Evolutionary conservation across 768 basidiomycete species (phyloP).

Genomic region (Imleria badia): DNA sequence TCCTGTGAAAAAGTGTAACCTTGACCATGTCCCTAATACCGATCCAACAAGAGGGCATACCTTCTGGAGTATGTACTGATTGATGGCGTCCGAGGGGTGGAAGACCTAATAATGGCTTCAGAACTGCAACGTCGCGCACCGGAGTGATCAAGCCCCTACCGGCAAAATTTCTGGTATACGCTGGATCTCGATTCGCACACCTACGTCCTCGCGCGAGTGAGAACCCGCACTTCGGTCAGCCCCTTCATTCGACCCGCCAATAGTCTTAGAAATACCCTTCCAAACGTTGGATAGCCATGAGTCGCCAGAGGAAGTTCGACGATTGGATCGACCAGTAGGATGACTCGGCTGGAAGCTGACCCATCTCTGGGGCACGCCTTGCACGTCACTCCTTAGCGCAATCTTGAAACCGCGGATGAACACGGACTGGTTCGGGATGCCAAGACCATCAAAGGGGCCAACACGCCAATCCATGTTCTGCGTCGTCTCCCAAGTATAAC

Average conservation of each 20-base stretch:
- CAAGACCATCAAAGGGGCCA: slow-evolving; percentile 12
- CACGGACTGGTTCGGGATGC: slow-evolving; percentile 26
- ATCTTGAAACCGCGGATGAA: slow-evolving; percentile 34
- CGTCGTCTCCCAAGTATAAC: slow-evolving; percentile 19
- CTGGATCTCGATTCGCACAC: slow-evolving; percentile 12
- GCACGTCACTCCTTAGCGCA: slow-evolving; percentile 16
- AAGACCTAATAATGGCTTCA: slow-evolving; percentile 18
- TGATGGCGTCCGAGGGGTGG: slow-evolving; percentile 26
- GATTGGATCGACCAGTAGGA: neutral
- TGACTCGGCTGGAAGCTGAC: slow-evolving; percentile 3
- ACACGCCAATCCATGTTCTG: slow-evolving; percentile 21
- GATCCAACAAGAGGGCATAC: slow-evolving; percentile 1
- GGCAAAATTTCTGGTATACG: slow-evolving; percentile 20
- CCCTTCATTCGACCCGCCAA: slow-evolving; percentile 11
- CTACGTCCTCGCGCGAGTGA: neutral
- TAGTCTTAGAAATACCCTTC: slow-evolving; percentile 15
- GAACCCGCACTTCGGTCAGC: neutral
- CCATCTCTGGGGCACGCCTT: slow-evolving; percentile 20
- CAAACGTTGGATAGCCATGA: slow-evolving; percentile 20
- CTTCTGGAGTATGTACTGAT: slow-evolving; percentile 23
- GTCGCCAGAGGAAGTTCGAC: neutral
- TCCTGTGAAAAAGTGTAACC: slow-evolving; percentile 5
- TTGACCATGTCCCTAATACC: neutral
- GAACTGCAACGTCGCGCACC: neutral
- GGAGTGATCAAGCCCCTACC: slow-evolving; percentile 3